Evolutionary conservation across 495 filamentous ascomycete genomes (phyloP).

Genomic region (Cenococcum geophilum): DNA sequence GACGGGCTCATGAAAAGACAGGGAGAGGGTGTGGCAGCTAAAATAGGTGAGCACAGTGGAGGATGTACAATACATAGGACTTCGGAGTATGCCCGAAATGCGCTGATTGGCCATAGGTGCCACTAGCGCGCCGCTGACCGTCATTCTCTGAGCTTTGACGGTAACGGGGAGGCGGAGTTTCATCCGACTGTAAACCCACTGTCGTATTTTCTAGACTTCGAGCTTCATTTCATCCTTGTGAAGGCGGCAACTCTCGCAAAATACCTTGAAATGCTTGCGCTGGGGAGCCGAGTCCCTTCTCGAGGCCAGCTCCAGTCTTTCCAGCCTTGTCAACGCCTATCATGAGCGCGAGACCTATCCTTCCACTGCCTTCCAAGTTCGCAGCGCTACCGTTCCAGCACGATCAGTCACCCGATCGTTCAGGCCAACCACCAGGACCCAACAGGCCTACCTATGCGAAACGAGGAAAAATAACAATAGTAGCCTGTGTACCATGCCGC

Average conservation of each 20-base stretch:
- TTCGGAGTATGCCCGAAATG: not conserved
- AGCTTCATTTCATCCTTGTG: not conserved
- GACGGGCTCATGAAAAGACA: too few relatives aligned
- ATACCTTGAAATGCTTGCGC: not conserved
- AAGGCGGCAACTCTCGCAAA: not conserved
- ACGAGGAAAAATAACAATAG: slow-evolving; percentile 23
- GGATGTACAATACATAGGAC: not conserved
- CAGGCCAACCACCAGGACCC: slow-evolving; percentile 1
- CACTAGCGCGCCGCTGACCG: not conserved
- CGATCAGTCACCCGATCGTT: not conserved
- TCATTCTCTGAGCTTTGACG: not conserved
- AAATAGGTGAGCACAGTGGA: not conserved
- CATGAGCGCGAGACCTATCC: slow-evolving; percentile 9
- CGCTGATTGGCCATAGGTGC: not conserved
- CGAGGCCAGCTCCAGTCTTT: slow-evolving; percentile 5
- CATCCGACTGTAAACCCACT: not conserved
- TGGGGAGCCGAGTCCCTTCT: not conserved
- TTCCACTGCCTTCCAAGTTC: slow-evolving; percentile 4
- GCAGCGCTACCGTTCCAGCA: not conserved
- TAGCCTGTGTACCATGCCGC: slow-evolving; percentile 20
- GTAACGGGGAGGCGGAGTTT: not conserved
- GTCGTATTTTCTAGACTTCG: not conserved
- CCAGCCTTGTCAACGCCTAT: slow-evolving; percentile 3
- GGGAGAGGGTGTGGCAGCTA: too few relatives aligned
- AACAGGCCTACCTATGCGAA: slow-evolving; percentile 14